A percentile compares a stretch with the other conserved stretches of the same genome.
Conservation (phyloP, 257 asterid genomes). For the Primulina tabacum region DNA sequence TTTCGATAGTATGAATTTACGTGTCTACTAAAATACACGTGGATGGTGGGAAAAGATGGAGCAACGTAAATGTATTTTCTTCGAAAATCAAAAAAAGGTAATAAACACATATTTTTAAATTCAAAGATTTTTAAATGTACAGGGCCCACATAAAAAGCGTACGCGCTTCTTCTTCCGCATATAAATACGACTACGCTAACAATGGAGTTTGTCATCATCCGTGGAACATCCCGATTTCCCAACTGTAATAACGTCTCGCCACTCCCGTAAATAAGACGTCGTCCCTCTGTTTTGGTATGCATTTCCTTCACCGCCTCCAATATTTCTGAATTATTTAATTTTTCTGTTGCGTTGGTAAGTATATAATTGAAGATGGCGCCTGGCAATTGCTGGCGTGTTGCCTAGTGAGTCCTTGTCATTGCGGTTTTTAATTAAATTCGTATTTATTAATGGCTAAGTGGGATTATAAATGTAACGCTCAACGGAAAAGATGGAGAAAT, state of each 20-base stretch:
- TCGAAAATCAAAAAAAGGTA: constrained; percentile 2
- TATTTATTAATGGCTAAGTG: background rate
- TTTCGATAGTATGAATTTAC: no score
- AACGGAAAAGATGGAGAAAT: background rate
- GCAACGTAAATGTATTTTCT: background rate
- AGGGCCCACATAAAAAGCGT: constrained; percentile 24
- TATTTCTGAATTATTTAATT: no score
- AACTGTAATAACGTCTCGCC: background rate
- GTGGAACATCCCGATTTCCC: background rate
- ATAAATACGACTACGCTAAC: background rate
- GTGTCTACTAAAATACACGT: background rate
- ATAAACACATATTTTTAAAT: background rate
- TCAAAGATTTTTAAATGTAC: background rate
- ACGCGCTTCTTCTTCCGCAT: constrained; percentile 12
- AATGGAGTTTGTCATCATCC: background rate
- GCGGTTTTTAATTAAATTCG: no score
- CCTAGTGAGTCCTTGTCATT: background rate
- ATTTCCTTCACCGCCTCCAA: background rate
- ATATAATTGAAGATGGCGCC: background rate
- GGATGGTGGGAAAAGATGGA: background rate
- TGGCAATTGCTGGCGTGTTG: background rate
- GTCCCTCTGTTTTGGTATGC: background rate
- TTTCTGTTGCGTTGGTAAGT: background rate
- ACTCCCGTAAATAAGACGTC: no score
- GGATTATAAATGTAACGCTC: background rate